These are phyloP conservation scores for Pontederia crassipes DNA, from an alignment of 176 grass and related monocot species.

Conservation along the genomic window DNA sequence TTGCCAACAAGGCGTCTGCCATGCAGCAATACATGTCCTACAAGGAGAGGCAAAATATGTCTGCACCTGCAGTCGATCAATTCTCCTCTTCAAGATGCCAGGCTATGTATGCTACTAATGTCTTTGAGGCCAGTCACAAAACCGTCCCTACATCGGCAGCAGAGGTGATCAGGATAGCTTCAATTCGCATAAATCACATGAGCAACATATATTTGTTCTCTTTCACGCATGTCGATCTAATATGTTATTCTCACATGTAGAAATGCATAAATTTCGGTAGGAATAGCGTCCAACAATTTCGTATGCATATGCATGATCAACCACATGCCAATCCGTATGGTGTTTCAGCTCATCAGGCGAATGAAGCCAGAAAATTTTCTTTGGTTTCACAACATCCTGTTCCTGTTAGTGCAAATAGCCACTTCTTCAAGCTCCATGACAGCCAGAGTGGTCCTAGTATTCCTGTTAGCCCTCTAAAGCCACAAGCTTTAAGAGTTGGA, in stretches of 20 bases:
- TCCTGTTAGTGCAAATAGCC: constrained; percentile 33
- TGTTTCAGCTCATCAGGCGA: constrained; percentile 23
- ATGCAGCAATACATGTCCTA: constrained; percentile 57
- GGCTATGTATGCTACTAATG: constrained; percentile 6
- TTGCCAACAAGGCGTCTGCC: constrained; percentile 27
- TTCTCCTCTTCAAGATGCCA: constrained; percentile 37
- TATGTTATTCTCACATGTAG: constrained; percentile 21
- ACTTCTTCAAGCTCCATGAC: constrained; percentile 55
- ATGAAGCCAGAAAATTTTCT: constrained; percentile 37
- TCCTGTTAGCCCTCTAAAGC: constrained; percentile 25
- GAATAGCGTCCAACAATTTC: constrained; percentile 21
- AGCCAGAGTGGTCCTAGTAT: constrained; percentile 29
- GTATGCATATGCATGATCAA: constrained; percentile 7
- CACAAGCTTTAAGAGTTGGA: constrained; percentile 17
- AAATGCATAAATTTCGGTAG: constrained; percentile 26
- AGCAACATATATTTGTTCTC: background rate
- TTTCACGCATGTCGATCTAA: constrained; percentile 1
- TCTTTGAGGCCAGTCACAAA: constrained; percentile 24
- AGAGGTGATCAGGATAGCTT: constrained; percentile 26
- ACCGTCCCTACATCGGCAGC: constrained; percentile 12
- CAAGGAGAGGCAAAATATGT: constrained; percentile 30
- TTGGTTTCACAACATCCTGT: constrained; percentile 26
- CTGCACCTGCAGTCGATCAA: too few relatives aligned
- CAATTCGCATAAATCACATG: background rate
- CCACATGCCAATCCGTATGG: constrained; percentile 21